phyloP scores from a whole-genome alignment of 2,329 filamentous ascomycete species.

The Colletotrichum viniferum region DNA sequence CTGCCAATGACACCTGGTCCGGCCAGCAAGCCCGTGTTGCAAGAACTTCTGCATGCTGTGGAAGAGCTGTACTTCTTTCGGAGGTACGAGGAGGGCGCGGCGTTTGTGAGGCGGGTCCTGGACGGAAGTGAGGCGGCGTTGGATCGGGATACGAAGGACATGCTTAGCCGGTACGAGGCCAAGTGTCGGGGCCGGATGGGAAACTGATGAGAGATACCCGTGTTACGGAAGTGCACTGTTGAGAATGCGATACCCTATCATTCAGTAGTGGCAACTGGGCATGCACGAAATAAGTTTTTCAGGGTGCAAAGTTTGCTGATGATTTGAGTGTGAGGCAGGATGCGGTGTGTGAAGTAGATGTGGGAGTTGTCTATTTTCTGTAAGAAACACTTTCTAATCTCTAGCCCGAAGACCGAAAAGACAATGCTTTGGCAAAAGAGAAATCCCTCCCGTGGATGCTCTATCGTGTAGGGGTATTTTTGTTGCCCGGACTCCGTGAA shows the following conservation, averaged over 20 bases:
- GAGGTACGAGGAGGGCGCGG: conserved; percentile 48
- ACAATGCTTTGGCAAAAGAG: not conserved
- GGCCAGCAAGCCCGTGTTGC: conserved; percentile 50
- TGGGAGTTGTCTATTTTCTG: conserved; percentile 3
- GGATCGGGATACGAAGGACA: conserved; percentile 46
- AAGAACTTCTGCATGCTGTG: conserved; percentile 58
- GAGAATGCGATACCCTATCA: not conserved
- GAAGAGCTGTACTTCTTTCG: conserved; percentile 63
- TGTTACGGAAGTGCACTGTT: not conserved
- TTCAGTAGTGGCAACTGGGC: not conserved
- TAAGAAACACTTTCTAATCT: not conserved
- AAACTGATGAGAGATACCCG: not conserved
- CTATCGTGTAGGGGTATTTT: conserved; percentile 18
- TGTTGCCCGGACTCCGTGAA: not conserved
- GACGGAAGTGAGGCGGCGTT: conserved; percentile 34
- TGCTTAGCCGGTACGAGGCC: conserved; percentile 46
- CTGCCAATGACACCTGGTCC: conserved; percentile 40
- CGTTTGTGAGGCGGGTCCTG: conserved; percentile 42
- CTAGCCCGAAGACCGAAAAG: not conserved
- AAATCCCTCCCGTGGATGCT: not conserved
- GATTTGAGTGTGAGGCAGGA: not conserved
- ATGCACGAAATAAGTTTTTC: not conserved
- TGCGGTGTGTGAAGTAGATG: not conserved
- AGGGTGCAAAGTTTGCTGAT: not conserved
- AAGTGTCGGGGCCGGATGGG: conserved; percentile 40